Evolutionary conservation across 345 rosid species (phyloP).

Genomic region (Carallia pectinifolia): DNA sequence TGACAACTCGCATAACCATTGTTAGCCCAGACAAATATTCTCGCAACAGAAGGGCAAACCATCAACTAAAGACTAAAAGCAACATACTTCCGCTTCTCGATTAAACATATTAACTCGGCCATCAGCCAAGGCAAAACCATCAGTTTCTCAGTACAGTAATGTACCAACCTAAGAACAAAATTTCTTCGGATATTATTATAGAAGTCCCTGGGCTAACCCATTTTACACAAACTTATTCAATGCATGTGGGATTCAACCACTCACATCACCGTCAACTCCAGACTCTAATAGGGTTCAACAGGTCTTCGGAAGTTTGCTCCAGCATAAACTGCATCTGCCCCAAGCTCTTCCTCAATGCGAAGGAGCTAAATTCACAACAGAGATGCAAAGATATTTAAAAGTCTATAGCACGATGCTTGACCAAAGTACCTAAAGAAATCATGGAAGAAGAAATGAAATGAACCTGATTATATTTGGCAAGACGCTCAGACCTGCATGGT

Average conservation of each 20-base stretch:
- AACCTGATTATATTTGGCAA: constrained; percentile 93
- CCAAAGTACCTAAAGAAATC: neutral
- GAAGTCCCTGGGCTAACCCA: neutral
- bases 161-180: neutral
- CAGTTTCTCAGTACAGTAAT: neutral
- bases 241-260: neutral
- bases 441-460: neutral
- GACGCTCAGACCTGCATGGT: constrained; percentile 97
- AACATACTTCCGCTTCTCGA: neutral
- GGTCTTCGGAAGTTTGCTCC: constrained; percentile 54
- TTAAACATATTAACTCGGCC: neutral
- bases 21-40: too few relatives aligned
- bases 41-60: neutral
- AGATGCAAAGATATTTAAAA: neutral
- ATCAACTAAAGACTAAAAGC: neutral
- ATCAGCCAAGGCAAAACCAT: neutral
- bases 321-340: constrained; percentile 45
- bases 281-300: constrained; percentile 40
- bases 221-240: neutral
- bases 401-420: neutral
- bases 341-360: constrained; percentile 56
- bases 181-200: neutral
- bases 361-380: constrained; percentile 40
- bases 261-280: neutral
- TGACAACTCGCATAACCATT: too few relatives aligned